Evolutionary conservation across 2,329 filamentous ascomycete genomes (phyloP).

Genomic region (Colletotrichum nymphaeae): DNA sequence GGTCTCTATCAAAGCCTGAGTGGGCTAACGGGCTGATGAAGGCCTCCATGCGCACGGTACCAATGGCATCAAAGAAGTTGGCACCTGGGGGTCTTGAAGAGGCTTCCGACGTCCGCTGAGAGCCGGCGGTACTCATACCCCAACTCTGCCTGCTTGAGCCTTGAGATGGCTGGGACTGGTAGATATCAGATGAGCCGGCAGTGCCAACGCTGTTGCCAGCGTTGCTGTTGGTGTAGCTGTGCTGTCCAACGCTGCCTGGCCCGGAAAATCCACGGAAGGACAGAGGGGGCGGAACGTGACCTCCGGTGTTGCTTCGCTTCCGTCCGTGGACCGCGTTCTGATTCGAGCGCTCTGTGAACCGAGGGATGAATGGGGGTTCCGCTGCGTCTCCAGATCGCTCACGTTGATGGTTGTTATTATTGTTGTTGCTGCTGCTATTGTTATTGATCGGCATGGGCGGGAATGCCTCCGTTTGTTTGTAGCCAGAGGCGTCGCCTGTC

Average conservation of each 20-base stretch:
- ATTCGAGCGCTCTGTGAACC: constrained; percentile 70
- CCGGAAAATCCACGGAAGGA: constrained; percentile 85
- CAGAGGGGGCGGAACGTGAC: constrained; percentile 75
- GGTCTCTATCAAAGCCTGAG: constrained; percentile 57
- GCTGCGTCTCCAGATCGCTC: constrained; percentile 70
- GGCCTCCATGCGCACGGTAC: constrained; percentile 96
- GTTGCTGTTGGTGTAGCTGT: constrained; percentile 66
- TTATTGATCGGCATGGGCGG: constrained; percentile 41
- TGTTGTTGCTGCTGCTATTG: constrained; percentile 41
- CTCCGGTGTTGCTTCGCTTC: constrained; percentile 90
- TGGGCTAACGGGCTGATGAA: constrained; percentile 79
- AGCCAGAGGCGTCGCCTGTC: constrained; percentile 49
- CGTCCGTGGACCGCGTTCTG: constrained; percentile 72
- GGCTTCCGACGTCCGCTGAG: constrained; percentile 66
- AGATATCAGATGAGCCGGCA: constrained; percentile 70
- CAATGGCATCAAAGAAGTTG: constrained; percentile 87
- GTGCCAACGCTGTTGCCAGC: constrained; percentile 68
- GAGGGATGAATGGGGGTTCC: constrained; percentile 77
- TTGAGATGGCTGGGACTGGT: constrained; percentile 65
- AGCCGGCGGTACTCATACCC: constrained; percentile 57
- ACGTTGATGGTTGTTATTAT: constrained; percentile 53
- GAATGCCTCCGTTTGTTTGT: constrained; percentile 53
- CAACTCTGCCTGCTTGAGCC: constrained; percentile 51
- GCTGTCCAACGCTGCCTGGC: constrained; percentile 54
- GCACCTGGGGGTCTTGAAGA: constrained; percentile 57